Evolutionary conservation across 306 rosid species (phyloP), one percentile per base, ranked within the genome.

Genomic region (Nissolia schottii): DNA sequence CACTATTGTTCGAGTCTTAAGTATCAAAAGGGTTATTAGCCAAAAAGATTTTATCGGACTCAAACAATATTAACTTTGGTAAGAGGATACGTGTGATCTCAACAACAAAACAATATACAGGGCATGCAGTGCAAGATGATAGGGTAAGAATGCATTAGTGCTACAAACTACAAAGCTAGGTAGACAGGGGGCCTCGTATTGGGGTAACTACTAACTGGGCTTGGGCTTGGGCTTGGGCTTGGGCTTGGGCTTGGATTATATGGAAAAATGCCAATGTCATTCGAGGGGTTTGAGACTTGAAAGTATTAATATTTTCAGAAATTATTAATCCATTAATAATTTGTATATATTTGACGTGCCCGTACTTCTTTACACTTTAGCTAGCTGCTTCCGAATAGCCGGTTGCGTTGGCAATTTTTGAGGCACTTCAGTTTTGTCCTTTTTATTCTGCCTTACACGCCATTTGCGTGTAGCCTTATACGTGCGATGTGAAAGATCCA

Each of bases 141-240:
- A 20, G 23, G 3, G 34, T 12, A 49, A 67, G 68, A 63, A 15
- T 67, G 5, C 5, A 16, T 29, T 2, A 46, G 57, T 11, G 8
- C 22, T 14, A 25, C 11, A 37, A 35, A 5, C 60, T 51, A 19
- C 2, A 32, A 68, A 68, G 37, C 13, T 54, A 40, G 3, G 27
- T 19, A 18, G 4, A 63, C 8, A 14, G 58, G 49, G 76, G 76
- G 40, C 76, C 76, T 71, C 76, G 2, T 12, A 40, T 37, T 20
- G n/a, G n/a, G n/a, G n/a, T n/a, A n/a, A n/a, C n/a, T n/a, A n/a
- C n/a, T n/a, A n/a, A n/a, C n/a, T n/a, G n/a, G n/a, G n/a, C n/a
- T n/a, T n/a, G n/a, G n/a, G n/a, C n/a, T n/a, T n/a, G n/a, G n/a
- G n/a, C n/a, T n/a, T 54, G 64, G 65, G 53, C 54, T 53, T 51